Conservation (phyloP, 169 alveolate species). For the Perkinsus chesapeaki region DNA sequence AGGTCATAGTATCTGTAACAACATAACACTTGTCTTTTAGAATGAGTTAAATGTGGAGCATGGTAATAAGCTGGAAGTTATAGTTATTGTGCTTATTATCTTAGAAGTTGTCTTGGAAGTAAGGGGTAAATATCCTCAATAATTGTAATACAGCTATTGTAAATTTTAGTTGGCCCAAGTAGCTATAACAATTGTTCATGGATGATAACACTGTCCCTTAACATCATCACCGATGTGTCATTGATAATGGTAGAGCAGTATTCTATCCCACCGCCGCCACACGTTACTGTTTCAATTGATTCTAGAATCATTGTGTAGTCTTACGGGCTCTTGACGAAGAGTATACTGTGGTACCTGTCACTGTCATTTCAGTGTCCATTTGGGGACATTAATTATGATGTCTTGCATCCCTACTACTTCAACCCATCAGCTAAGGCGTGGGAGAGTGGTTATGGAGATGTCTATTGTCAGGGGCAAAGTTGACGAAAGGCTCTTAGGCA, state of each 20-base stretch:
- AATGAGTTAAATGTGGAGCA: background rate
- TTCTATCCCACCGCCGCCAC: background rate
- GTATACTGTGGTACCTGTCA: background rate
- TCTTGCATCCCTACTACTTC: background rate
- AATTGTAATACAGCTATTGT: background rate
- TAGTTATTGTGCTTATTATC: background rate
- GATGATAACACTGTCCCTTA: background rate
- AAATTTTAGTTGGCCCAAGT: background rate
- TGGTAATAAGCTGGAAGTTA: conserved; percentile 1
- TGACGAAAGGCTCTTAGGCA: background rate
- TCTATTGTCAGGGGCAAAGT: background rate
- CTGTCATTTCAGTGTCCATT: background rate
- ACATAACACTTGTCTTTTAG: background rate
- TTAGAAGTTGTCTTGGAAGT: conserved; percentile 9
- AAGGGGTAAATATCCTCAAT: background rate
- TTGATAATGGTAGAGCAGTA: background rate
- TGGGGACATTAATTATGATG: background rate
- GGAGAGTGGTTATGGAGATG: background rate
- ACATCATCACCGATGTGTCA: no score
- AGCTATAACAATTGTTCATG: background rate
- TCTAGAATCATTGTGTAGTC: background rate
- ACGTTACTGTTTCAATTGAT: background rate
- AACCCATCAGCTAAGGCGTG: background rate
- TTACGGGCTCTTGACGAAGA: background rate
- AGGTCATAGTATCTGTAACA: background rate